Conservation (phyloP, 2,329 filamentous ascomycete species). For the Hypoxylon sp. region DNA sequence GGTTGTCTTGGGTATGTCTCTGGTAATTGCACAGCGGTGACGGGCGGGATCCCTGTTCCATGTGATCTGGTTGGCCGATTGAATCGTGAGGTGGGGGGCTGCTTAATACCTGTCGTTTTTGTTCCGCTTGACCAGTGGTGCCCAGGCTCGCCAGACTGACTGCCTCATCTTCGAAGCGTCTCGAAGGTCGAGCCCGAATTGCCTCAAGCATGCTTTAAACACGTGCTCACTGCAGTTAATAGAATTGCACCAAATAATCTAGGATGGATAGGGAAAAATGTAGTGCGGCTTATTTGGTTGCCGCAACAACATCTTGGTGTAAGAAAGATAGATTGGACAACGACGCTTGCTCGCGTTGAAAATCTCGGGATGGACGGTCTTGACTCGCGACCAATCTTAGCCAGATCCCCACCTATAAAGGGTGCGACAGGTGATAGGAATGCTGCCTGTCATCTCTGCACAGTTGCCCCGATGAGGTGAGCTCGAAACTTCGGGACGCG, state of each 20-base stretch:
- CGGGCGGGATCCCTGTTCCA: conserved; percentile 37
- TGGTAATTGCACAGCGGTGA: conserved; percentile 45
- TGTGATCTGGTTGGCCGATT: conserved; percentile 43
- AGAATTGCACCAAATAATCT: conserved; percentile 10
- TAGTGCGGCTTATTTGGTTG: conserved; percentile 30
- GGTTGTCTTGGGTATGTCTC: conserved; percentile 46
- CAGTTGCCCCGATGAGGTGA: conserved; percentile 46
- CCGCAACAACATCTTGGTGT: conserved; percentile 27
- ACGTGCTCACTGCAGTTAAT: conserved; percentile 9
- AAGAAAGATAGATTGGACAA: conserved; percentile 33
- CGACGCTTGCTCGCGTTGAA: conserved; percentile 36
- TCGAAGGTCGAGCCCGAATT: conserved; percentile 25
- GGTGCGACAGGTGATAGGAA: conserved; percentile 46
- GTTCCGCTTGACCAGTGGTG: conserved; percentile 28
- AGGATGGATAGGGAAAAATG: conserved; percentile 12
- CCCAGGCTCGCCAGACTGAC: conserved; percentile 39
- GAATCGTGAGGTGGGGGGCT: conserved; percentile 42
- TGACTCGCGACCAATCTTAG: conserved; percentile 45
- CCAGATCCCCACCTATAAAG: conserved; percentile 42
- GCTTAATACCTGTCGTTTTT: conserved; percentile 43
- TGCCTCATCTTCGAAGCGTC: conserved; percentile 28
- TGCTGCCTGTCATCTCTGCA: conserved; percentile 46
- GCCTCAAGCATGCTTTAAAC: conserved; percentile 5
- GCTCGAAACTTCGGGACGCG: conserved; percentile 42
- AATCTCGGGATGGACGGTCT: conserved; percentile 40